A percentile compares a stretch with the other conserved stretches of the same genome.
These are phyloP conservation scores for Candida maltosa DNA, from an alignment of 805 yeast species.

Conservation along the genomic window DNA sequence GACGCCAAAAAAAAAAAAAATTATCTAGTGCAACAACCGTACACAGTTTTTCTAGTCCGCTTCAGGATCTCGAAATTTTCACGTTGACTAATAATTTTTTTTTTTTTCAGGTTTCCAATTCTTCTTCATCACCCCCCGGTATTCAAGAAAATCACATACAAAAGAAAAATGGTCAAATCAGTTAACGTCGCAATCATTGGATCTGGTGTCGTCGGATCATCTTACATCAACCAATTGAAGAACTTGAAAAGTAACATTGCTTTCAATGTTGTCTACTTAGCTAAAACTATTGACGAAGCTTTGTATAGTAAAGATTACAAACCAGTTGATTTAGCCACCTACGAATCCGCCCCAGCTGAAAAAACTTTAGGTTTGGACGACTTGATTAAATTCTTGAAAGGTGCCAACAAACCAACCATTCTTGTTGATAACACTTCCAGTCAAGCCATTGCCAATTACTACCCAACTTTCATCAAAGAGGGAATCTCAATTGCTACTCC, in stretches of 20 bases:
- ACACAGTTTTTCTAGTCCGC: too few relatives aligned
- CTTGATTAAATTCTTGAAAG: slow-evolving; percentile 59
- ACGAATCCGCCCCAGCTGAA: slow-evolving; percentile 49
- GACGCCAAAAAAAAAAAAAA: too few relatives aligned
- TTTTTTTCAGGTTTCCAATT: too few relatives aligned
- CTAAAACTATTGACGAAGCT: slow-evolving; percentile 67
- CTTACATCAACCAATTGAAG: slow-evolving; percentile 79
- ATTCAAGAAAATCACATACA: too few relatives aligned
- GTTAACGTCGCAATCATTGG: slow-evolving; percentile 51
- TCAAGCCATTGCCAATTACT: slow-evolving; percentile 68
- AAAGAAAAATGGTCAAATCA: slow-evolving; percentile 26
- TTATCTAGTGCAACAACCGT: too few relatives aligned
- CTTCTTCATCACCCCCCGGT: too few relatives aligned
- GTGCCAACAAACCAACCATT: slow-evolving; percentile 72
- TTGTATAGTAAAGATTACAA: slow-evolving; percentile 64
- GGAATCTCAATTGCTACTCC: slow-evolving; percentile 97
- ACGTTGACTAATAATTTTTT: too few relatives aligned
- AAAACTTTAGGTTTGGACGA: slow-evolving; percentile 54
- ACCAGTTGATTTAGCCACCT: slow-evolving; percentile 63
- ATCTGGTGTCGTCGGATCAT: slow-evolving; percentile 94
- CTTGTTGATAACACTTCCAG: slow-evolving; percentile 94
- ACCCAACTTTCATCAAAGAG: slow-evolving; percentile 66
- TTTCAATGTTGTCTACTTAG: slow-evolving; percentile 77
- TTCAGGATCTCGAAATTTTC: too few relatives aligned
- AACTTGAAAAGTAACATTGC: slow-evolving; percentile 56